These are phyloP conservation scores for Mycena alexandri DNA, from an alignment of 768 basidiomycete genomes.

Conservation along the genomic window DNA sequence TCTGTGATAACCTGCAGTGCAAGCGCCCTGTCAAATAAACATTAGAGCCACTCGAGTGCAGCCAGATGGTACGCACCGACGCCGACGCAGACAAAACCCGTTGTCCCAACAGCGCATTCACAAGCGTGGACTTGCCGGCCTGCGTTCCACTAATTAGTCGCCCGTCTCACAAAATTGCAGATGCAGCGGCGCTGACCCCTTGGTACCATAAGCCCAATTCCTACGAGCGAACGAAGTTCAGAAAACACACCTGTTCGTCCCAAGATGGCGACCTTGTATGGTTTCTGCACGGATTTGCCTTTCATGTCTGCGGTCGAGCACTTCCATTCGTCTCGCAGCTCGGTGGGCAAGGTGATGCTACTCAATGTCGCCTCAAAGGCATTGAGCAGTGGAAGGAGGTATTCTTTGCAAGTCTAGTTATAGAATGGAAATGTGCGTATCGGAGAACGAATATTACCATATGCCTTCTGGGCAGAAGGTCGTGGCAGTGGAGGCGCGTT, in stretches of 20 bases:
- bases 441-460: not conserved
- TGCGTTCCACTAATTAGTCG: not conserved
- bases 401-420: not conserved
- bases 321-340: not conserved
- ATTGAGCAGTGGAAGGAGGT: constrained; percentile 11
- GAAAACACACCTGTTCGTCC: constrained; percentile 33
- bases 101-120: constrained; percentile 32
- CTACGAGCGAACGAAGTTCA: not conserved
- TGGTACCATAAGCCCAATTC: not conserved
- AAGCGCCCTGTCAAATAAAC: constrained; percentile 29
- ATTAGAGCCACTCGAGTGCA: not conserved
- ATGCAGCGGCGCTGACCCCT: constrained; percentile 21
- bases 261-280: constrained; percentile 31
- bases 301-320: not conserved
- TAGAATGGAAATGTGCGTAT: not conserved
- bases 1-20: constrained; percentile 35
- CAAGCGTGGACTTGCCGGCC: constrained; percentile 34
- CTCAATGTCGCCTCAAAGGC: not conserved
- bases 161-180: not conserved
- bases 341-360: not conserved
- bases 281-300: not conserved
- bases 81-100: constrained; percentile 33
- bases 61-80: constrained; percentile 19
- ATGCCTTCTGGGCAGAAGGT: constrained; percentile 12
- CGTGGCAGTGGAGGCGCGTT: not conserved